Percentiles rank a stretch among this genome's conserved stretches.
phyloP scores from a whole-genome alignment of 805 yeast genomes.

The Myxozyma vanderwaltii region DNA sequence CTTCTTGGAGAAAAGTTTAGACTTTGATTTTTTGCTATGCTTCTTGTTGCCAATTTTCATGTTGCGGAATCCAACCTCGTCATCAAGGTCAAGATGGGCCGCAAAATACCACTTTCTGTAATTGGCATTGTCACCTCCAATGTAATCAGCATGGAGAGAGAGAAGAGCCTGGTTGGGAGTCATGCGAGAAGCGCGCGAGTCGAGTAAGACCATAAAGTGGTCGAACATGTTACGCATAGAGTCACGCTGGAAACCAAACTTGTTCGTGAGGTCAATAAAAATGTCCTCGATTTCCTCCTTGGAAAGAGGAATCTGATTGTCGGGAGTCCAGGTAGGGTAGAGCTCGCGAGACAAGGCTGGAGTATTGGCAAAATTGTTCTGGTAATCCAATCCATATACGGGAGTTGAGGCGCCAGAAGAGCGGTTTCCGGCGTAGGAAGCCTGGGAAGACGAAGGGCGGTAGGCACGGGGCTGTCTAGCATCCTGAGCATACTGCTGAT shows the following conservation, averaged over 20 bases:
- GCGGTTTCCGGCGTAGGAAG: constrained; percentile 80
- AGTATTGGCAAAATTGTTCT: constrained; percentile 23
- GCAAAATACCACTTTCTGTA: constrained; percentile 92
- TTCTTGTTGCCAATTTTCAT: constrained; percentile 58
- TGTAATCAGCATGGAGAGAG: constrained; percentile 84
- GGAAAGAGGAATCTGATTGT: constrained; percentile 77
- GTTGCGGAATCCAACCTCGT: constrained; percentile 59
- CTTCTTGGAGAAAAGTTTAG: constrained; percentile 42
- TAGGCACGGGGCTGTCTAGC: constrained; percentile 40
- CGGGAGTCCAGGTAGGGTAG: constrained; percentile 99
- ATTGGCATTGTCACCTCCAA: constrained; percentile 87
- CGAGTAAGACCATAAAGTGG: constrained; percentile 75
- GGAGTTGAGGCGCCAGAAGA: constrained; percentile 96
- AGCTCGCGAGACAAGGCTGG: constrained; percentile 58
- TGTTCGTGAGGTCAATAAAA: constrained; percentile 57
- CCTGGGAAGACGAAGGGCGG: constrained; percentile 50
- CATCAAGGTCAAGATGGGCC: constrained; percentile 77
- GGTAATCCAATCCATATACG: constrained; percentile 67
- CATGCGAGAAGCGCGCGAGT: constrained; percentile 83
- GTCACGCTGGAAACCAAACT: constrained; percentile 84
- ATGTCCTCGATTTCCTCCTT: constrained; percentile 62
- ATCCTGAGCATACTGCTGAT: constrained; percentile 26
- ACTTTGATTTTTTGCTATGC: constrained; percentile 52
- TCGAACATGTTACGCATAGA: constrained; percentile 79
- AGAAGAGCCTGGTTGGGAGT: constrained; percentile 68